Evolutionary conservation across 129 eudicot species (phyloP).

Genomic region (Tanacetum coccineum): DNA sequence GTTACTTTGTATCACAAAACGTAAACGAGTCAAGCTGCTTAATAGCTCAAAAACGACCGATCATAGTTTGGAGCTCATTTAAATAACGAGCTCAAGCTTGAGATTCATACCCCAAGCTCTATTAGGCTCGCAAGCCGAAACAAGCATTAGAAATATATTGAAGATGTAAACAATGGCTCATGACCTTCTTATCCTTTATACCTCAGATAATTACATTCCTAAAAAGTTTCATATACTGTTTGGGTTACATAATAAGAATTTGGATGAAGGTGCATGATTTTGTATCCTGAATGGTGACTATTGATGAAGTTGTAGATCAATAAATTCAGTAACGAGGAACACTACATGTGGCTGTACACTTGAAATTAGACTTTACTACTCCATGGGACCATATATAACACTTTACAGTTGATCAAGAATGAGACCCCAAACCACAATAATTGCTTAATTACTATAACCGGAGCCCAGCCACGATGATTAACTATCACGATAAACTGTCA

Average conservation of each 20-base stretch:
- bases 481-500: not conserved
- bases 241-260: not conserved
- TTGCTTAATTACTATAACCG: slow-evolving; percentile 19
- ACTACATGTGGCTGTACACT: slow-evolving; percentile 35
- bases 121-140: no score
- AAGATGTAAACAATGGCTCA: no score
- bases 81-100: no score
- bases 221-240: not conserved
- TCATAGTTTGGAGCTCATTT: no score
- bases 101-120: no score
- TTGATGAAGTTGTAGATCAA: slow-evolving; percentile 22
- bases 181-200: no score
- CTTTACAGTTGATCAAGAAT: slow-evolving; percentile 31
- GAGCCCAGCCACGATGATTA: not conserved
- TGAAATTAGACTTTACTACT: slow-evolving; percentile 27
- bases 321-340: slow-evolving; percentile 33
- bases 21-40: no score
- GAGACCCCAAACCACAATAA: slow-evolving; percentile 28
- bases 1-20: no score
- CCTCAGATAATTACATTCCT: not conserved
- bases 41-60: no score
- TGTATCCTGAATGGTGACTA: slow-evolving; percentile 20
- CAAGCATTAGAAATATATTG: no score
- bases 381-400: slow-evolving; percentile 30
- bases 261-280: no score